phyloP scores from a whole-genome alignment of 352 stramenopile species.

The Phytophthora idaei region DNA sequence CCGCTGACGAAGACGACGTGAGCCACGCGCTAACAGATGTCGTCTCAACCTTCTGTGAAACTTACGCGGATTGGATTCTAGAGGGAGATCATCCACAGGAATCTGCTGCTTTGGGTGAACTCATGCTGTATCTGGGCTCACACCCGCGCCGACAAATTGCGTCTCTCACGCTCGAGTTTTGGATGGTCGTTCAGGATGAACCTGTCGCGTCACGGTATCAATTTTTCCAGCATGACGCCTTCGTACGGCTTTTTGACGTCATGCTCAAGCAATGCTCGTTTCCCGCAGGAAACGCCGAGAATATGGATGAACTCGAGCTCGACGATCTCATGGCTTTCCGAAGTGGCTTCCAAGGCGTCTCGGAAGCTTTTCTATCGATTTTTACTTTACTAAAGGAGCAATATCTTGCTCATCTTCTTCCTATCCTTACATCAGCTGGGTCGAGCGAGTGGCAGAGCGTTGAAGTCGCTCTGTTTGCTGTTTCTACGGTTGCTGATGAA shows the following conservation, averaged over 20 bases:
- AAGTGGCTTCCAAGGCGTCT: constrained; percentile 62
- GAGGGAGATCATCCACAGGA: constrained; percentile 50
- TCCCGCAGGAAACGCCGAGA: constrained; percentile 36
- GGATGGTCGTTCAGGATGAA: constrained; percentile 72
- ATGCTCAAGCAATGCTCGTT: constrained; percentile 67
- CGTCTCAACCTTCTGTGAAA: constrained; percentile 73
- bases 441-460: constrained; percentile 52
- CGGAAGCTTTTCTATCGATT: constrained; percentile 56
- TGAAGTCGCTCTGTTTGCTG: constrained; percentile 62
- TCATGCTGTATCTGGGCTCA: constrained; percentile 64
- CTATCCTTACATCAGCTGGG: constrained; percentile 28
- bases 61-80: constrained; percentile 73
- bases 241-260: constrained; percentile 59
- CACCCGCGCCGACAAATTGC: constrained; percentile 75
- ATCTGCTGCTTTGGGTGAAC: constrained; percentile 45
- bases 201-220: constrained; percentile 55
- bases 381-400: constrained; percentile 62
- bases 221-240: constrained; percentile 67
- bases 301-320: constrained; percentile 66
- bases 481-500: constrained; percentile 63
- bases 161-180: constrained; percentile 78
- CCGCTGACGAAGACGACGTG: constrained; percentile 55
- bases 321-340: constrained; percentile 68
- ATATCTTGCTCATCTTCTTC: constrained; percentile 49
- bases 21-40: constrained; percentile 67